Evolutionary conservation across 2,329 filamentous ascomycete species (phyloP).

Genomic region (Colletotrichum higginsianum): DNA sequence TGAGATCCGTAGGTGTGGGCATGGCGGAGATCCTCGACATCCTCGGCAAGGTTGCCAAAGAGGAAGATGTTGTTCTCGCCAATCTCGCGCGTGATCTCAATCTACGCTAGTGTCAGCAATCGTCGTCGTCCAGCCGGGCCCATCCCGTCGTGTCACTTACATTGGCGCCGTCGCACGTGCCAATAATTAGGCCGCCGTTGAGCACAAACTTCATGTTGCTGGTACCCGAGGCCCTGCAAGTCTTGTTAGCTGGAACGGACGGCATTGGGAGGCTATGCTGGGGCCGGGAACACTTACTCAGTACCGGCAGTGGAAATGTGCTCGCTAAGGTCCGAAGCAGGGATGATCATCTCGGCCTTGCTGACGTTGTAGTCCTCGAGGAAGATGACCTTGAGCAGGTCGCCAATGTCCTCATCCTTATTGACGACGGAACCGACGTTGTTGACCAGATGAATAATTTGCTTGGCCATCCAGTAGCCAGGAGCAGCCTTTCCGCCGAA

Average conservation of each 20-base stretch:
- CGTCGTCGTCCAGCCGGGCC: constrained; percentile 31
- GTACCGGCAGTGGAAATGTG: constrained; percentile 99
- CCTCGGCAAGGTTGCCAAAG: constrained; percentile 95
- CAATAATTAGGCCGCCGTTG: constrained; percentile 97
- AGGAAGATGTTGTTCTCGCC: constrained; percentile 98
- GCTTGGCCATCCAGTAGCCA: constrained; percentile 99
- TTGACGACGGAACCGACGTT: constrained; percentile 92
- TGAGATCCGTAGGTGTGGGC: constrained; percentile 87
- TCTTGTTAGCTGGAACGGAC: constrained; percentile 36
- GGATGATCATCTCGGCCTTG: constrained; percentile 97
- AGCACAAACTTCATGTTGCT: constrained; percentile 99
- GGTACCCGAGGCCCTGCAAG: constrained; percentile 77
- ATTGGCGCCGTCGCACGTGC: constrained; percentile 97
- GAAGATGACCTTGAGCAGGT: constrained; percentile 97
- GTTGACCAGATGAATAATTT: constrained; percentile 97
- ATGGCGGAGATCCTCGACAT: constrained; percentile 96
- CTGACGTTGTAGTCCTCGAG: constrained; percentile 99
- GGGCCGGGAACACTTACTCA: constrained; percentile 68
- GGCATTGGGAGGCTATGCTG: not conserved
- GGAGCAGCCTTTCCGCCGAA: constrained; percentile 98
- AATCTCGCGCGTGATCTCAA: constrained; percentile 97
- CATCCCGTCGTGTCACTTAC: constrained; percentile 66
- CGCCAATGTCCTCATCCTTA: constrained; percentile 91
- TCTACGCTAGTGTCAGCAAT: constrained; percentile 60
- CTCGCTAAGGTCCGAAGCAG: constrained; percentile 96